A percentile compares a stretch with the other conserved stretches of the same genome.
Conservation (phyloP, 495 filamentous ascomycete genomes). For the Chlorociboria aeruginascens region DNA sequence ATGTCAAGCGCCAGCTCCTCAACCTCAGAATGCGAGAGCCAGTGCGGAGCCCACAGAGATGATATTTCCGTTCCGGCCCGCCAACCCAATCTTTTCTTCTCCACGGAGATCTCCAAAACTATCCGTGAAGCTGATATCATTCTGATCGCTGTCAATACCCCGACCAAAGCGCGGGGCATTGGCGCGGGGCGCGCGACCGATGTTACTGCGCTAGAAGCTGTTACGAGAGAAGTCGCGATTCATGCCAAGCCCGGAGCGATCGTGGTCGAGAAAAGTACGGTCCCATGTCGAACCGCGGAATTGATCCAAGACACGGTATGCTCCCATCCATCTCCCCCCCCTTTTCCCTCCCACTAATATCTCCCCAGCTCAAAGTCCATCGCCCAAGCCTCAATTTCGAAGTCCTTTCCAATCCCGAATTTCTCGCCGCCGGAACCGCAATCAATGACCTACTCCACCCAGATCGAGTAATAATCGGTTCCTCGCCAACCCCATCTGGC, state of each 20-base stretch:
- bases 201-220: conserved; percentile 60
- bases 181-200: conserved; percentile 65
- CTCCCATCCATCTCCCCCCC: conserved; percentile 55
- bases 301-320: conserved; percentile 48
- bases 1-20: conserved; percentile 12
- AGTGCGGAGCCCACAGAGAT: conserved; percentile 16
- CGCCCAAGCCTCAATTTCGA: conserved; percentile 42
- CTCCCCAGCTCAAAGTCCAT: conserved; percentile 51
- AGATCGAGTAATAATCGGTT: conserved; percentile 70
- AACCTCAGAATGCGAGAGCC: conserved; percentile 22
- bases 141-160: conserved; percentile 72
- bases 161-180: conserved; percentile 58
- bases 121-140: conserved; percentile 63
- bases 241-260: conserved; percentile 56
- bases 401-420: conserved; percentile 76
- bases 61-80: conserved; percentile 28
- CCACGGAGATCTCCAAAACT: conserved; percentile 44
- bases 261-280: conserved; percentile 76
- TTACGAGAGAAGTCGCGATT: conserved; percentile 51
- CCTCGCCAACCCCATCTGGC: conserved; percentile 41
- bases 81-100: conserved; percentile 64
- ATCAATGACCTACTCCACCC: conserved; percentile 59
- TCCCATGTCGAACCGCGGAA: conserved; percentile 67
- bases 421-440: conserved; percentile 69
- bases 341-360: conserved; percentile 61